phyloP scores from a whole-genome alignment of 768 basidiomycete genomes.

The Trametes gibbosa region DNA sequence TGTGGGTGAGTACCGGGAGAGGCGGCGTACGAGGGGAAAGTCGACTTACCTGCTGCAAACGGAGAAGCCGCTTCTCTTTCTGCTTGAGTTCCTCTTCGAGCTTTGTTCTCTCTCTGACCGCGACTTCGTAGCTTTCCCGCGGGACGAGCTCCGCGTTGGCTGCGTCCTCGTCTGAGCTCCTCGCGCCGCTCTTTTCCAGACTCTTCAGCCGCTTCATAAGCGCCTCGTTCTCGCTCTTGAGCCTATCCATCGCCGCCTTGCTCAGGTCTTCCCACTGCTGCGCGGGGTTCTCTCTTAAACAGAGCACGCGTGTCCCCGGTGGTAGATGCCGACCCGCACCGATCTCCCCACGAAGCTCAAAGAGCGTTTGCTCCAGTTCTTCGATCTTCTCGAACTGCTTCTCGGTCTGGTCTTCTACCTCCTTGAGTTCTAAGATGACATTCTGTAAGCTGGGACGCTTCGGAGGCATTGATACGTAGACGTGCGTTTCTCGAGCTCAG shows the following conservation, averaged over 20 bases:
- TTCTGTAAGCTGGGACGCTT: background rate
- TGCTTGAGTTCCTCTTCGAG: slow-evolving; percentile 62
- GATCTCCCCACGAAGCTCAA: slow-evolving; percentile 74
- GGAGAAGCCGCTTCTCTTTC: slow-evolving; percentile 77
- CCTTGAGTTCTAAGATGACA: slow-evolving; percentile 41
- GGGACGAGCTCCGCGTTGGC: slow-evolving; percentile 56
- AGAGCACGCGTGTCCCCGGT: slow-evolving; percentile 65
- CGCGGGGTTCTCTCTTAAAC: slow-evolving; percentile 78
- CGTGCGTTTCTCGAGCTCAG: slow-evolving; percentile 36
- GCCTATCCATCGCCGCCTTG: slow-evolving; percentile 67
- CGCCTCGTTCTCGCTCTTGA: slow-evolving; percentile 83
- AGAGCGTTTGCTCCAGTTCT: slow-evolving; percentile 71
- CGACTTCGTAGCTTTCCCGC: slow-evolving; percentile 73
- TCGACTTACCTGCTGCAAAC: slow-evolving; percentile 66
- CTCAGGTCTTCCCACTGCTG: slow-evolving; percentile 76
- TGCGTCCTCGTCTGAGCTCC: slow-evolving; percentile 19
- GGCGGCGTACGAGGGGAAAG: background rate
- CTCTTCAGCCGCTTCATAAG: slow-evolving; percentile 65
- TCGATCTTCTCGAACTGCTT: slow-evolving; percentile 56
- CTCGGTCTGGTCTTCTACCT: slow-evolving; percentile 35
- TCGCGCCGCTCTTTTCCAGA: slow-evolving; percentile 46
- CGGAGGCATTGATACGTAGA: background rate
- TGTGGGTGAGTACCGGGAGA: background rate
- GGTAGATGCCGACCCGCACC: slow-evolving; percentile 75
- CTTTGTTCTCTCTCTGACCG: slow-evolving; percentile 55